These are phyloP conservation scores for Microcos paniculata DNA, from an alignment of 345 rosid genomes.

Conservation along the genomic window DNA sequence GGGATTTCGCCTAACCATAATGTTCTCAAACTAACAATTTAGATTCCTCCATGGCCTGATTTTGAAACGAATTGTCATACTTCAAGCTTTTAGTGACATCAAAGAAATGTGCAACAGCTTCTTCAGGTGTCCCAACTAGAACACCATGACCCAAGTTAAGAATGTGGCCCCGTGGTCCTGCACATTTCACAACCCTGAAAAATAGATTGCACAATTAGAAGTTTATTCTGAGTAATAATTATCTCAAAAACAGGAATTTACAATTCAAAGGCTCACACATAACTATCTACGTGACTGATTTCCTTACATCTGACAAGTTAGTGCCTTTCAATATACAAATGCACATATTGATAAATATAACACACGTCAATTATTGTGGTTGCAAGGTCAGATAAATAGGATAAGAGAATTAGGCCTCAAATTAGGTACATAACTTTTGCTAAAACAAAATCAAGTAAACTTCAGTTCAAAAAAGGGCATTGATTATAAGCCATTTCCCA, in stretches of 20 bases:
- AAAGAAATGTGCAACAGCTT: slow-evolving; percentile 92
- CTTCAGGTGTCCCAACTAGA: slow-evolving; percentile 93
- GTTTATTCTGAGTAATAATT: not conserved
- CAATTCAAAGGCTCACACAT: not conserved
- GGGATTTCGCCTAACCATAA: not conserved
- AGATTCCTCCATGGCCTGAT: slow-evolving; percentile 43
- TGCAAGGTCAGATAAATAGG: not conserved
- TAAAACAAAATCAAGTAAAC: not conserved
- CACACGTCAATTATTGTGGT: not conserved
- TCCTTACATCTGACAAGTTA: not conserved
- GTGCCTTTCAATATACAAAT: slow-evolving; percentile 3
- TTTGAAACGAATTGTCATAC: slow-evolving; percentile 41
- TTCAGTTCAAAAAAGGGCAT: no score
- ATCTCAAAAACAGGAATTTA: not conserved
- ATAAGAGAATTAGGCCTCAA: not conserved
- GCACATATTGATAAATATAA: not conserved
- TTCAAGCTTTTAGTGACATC: slow-evolving; percentile 69
- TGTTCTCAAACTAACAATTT: slow-evolving; percentile 52
- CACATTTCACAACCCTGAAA: slow-evolving; percentile 78
- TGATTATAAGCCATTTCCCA: not conserved
- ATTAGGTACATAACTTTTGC: not conserved
- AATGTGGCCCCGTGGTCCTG: slow-evolving; percentile 83
- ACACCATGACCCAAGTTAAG: slow-evolving; percentile 93
- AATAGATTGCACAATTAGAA: slow-evolving; percentile 1
- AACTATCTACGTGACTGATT: not conserved